phyloP scores from a whole-genome alignment of 805 yeast genomes.

The Candida stauntonica region DNA sequence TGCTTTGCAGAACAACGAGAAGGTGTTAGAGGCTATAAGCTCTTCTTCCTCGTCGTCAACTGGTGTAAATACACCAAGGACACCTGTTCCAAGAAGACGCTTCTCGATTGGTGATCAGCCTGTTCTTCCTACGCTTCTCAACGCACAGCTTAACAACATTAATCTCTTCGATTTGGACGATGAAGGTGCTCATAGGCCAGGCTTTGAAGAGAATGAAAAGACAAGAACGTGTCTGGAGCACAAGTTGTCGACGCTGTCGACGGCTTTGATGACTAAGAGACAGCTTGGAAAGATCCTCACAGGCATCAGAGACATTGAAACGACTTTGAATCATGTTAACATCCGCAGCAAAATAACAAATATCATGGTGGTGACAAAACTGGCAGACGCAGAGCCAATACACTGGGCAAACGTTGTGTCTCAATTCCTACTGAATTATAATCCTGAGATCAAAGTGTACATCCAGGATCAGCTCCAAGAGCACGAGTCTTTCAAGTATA shows the following conservation, averaged over 20 bases:
- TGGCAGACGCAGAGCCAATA: conserved; percentile 30
- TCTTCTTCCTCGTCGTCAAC: conserved; percentile 11
- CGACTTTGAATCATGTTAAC: conserved; percentile 27
- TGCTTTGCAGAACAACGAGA: conserved; percentile 13
- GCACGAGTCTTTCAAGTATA: conserved; percentile 10
- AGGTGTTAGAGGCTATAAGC: conserved; percentile 17
- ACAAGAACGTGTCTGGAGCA: conserved; percentile 17
- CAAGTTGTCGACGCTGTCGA: conserved; percentile 12
- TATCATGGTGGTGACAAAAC: conserved; percentile 29
- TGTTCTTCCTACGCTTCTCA: conserved; percentile 24
- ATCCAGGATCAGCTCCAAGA: conserved; percentile 19
- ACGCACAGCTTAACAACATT: conserved; percentile 26
- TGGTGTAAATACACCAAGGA: conserved; percentile 8
- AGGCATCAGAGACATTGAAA: conserved; percentile 29
- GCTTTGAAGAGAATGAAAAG: conserved; percentile 3
- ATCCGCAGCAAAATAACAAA: conserved; percentile 24
- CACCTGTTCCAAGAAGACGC: conserved; percentile 4
- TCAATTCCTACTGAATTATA: conserved; percentile 20
- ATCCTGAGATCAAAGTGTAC: conserved; percentile 16
- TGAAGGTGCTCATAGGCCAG: conserved; percentile 4
- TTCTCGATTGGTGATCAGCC: conserved; percentile 24
- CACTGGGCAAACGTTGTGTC: conserved; percentile 24
- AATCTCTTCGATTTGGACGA: conserved; percentile 22
- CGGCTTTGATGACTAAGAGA: conserved; percentile 26
- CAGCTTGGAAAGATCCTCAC: conserved; percentile 26